Evolutionary conservation across 441 rosid species (phyloP), one percentile per base, ranked within the genome.

Genomic region (Eruca vesicaria): DNA sequence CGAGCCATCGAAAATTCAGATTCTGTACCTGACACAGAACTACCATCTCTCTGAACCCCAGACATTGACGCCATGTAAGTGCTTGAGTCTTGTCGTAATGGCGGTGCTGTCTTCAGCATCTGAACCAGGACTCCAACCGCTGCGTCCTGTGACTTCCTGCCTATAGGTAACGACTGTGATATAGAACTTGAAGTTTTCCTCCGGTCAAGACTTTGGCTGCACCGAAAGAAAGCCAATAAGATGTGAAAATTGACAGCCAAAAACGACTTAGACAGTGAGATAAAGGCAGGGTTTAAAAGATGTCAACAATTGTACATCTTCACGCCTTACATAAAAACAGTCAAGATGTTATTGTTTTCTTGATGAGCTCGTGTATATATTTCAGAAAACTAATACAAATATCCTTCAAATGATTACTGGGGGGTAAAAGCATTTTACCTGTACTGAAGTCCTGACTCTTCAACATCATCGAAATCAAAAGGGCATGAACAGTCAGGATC

Each of bases 401-500:
- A 45, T 16, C 53, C 21, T 48, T 16, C 20, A 48, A 16, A 8
- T 48, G 21, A 16, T 1, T 45, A 45, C 15, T 15, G 53, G 31
- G 61, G 55, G 61, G 45, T 36, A 75, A 75, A 66, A 48, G 53
- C 32, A 71, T 52, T 29, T 21, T 80, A 91, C 98, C 97, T 87
- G 83, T 78, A 79, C 45, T 75, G 87, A 74, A 85, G 83, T 82
- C 83, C 92, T 57, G 88, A 80, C 48, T 77, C 71, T 7, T 91
- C 97, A 43, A 87, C 88, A 74, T 94, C 97, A 81, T 94, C 98
- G 57, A 90, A 87, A 77, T 85, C 95, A 60, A 94, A 91, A 76
- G 97, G 94, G 81, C 97, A 89, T 18, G 98, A 87, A 79, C 90
- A 94, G 48, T 89, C 98, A 72, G 84, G 80, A 80, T 90, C 94